Percentiles rank a stretch among this genome's conserved stretches.
These are phyloP conservation scores for Russula sp. DNA, from an alignment of 768 basidiomycete genomes.

Conservation along the genomic window DNA sequence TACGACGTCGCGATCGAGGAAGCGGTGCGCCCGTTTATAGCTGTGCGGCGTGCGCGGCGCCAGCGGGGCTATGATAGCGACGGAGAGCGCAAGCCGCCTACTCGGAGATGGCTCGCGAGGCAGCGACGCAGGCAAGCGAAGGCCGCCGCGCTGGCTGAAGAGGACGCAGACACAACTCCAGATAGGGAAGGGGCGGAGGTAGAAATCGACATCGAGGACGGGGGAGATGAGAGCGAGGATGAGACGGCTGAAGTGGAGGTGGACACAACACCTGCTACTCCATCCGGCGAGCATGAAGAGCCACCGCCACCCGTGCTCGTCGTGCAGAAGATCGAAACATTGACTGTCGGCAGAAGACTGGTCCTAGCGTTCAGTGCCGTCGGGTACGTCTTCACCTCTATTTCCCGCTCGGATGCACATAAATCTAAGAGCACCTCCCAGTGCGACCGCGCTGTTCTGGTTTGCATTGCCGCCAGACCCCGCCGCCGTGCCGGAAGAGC, in stretches of 20 bases:
- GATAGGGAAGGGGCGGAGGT: background rate
- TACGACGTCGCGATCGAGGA: constrained; percentile 46
- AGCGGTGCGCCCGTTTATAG: constrained; percentile 35
- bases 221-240: constrained; percentile 33
- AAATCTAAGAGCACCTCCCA: constrained; percentile 28
- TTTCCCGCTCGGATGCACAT: background rate
- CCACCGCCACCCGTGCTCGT: constrained; percentile 8
- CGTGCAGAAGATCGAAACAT: constrained; percentile 27
- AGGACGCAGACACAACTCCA: background rate
- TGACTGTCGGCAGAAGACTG: constrained; percentile 32
- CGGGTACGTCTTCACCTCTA: constrained; percentile 46
- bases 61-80: constrained; percentile 27
- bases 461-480: constrained; percentile 30
- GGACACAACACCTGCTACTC: background rate
- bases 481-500: background rate
- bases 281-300: constrained; percentile 1
- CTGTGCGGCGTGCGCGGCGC: constrained; percentile 33
- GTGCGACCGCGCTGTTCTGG: constrained; percentile 64
- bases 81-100: constrained; percentile 22
- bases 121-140: constrained; percentile 24
- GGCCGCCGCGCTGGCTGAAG: background rate
- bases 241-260: constrained; percentile 8
- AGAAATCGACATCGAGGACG: constrained; percentile 25
- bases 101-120: constrained; percentile 19
- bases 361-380: constrained; percentile 62